phyloP scores from a whole-genome alignment of 306 rosid species.

The Quercus engelmannii region DNA sequence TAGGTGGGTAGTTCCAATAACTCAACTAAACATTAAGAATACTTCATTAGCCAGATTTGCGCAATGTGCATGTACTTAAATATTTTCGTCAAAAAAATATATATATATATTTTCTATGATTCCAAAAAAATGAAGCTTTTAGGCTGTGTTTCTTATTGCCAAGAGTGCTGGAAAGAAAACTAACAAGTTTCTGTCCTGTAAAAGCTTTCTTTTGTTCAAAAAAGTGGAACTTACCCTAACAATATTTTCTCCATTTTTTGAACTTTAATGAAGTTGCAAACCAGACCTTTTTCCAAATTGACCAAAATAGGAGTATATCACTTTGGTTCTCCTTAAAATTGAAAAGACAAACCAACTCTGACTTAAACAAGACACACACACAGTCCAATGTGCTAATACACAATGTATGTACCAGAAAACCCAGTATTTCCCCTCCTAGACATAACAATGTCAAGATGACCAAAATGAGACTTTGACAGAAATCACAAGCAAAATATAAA shows the following conservation, averaged over 20 bases:
- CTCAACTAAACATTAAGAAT: background rate
- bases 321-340: background rate
- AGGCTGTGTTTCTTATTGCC: background rate
- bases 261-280: background rate
- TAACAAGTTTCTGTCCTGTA: background rate
- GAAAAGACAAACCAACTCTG: background rate
- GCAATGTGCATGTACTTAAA: background rate
- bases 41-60: background rate
- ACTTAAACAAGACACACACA: background rate
- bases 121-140: too few relatives aligned
- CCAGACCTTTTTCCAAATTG: background rate
- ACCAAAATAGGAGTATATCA: background rate
- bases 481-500: background rate
- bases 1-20: background rate
- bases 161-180: background rate
- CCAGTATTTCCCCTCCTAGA: background rate
- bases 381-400: background rate
- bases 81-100: too few relatives aligned
- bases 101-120: background rate
- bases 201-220: background rate
- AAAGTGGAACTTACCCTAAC: background rate
- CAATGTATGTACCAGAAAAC: background rate
- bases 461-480: background rate
- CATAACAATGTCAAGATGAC: background rate
- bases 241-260: background rate